A percentile compares a stretch with the other conserved stretches of the same genome.
phyloP scores from a whole-genome alignment of 192 early-diverging fungal genomes.

The Phycomyces blakesleeanus region DNA sequence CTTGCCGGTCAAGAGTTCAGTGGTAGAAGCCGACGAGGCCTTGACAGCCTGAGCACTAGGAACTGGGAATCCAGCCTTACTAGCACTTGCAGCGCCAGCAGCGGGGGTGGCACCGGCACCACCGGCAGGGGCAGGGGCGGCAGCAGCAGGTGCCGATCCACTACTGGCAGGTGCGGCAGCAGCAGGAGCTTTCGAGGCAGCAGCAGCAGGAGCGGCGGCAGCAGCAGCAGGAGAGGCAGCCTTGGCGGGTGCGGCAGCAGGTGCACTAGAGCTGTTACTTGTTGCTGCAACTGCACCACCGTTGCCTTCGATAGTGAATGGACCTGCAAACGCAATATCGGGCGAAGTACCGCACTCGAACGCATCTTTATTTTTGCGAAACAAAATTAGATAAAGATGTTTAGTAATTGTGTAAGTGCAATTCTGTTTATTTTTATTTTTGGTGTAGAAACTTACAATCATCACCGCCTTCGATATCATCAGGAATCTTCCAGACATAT shows the following conservation, averaged over 20 bases:
- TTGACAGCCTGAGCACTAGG: neutral
- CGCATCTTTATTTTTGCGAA: too few relatives aligned
- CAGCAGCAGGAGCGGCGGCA: constrained; percentile 12
- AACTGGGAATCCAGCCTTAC: neutral
- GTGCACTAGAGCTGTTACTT: neutral
- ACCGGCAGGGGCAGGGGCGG: neutral
- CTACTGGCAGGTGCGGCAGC: constrained; percentile 3
- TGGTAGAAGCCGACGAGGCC: neutral
- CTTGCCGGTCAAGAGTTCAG: neutral
- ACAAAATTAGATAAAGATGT: too few relatives aligned
- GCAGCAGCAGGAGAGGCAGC: constrained; percentile 5
- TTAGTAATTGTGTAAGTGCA: neutral
- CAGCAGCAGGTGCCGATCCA: neutral
- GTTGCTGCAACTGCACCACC: constrained; percentile 7
- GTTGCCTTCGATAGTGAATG: constrained; percentile 24
- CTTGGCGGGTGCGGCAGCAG: constrained; percentile 5
- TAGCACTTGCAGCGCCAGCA: neutral
- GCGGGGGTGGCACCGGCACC: neutral
- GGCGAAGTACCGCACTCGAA: constrained; percentile 34
- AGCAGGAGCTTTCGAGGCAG: constrained; percentile 5
- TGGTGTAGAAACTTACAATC: constrained; percentile 12
- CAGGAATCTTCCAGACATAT: constrained; percentile 34
- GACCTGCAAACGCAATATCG: constrained; percentile 26
- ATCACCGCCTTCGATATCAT: constrained; percentile 17
- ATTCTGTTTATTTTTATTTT: neutral